Evolutionary conservation across 1,284 basidiomycete genomes (phyloP).

Genomic region (Boletus hoseneyae): DNA sequence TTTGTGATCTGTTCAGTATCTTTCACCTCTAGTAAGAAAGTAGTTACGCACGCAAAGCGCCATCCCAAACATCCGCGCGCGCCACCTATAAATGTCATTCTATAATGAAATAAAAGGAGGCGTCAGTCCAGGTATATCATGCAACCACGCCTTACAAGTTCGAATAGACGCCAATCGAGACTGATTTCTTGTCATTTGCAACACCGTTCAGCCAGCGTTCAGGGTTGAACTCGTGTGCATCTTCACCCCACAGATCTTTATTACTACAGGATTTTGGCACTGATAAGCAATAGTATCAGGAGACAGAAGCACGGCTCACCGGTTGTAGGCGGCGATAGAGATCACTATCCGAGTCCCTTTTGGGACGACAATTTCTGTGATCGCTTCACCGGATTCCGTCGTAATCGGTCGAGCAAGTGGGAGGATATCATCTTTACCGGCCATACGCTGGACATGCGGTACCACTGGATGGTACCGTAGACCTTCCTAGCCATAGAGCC

Average conservation of each 20-base stretch:
- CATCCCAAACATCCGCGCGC: constrained; percentile 44
- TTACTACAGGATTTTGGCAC: constrained; percentile 28
- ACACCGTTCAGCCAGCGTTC: constrained; percentile 44
- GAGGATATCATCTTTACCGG: constrained; percentile 37
- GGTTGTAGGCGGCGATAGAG: constrained; percentile 38
- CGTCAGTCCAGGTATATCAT: not conserved
- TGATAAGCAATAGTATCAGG: not conserved
- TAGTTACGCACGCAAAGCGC: constrained; percentile 38
- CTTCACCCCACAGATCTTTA: constrained; percentile 46
- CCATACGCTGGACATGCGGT: constrained; percentile 34
- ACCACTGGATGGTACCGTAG: constrained; percentile 38
- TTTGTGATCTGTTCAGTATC: constrained; percentile 1
- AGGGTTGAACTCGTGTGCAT: constrained; percentile 49
- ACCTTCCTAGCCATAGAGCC: constrained; percentile 31
- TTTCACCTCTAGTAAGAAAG: not conserved
- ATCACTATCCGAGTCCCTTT: constrained; percentile 34
- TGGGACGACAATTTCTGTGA: constrained; percentile 28
- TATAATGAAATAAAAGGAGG: constrained; percentile 12
- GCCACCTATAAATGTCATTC: constrained; percentile 44
- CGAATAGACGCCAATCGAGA: constrained; percentile 45
- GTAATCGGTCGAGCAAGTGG: constrained; percentile 42
- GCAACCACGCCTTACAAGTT: constrained; percentile 43
- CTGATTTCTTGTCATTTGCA: constrained; percentile 31
- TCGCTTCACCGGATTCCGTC: constrained; percentile 32
- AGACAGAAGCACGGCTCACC: constrained; percentile 20